phyloP scores from a whole-genome alignment of 1,284 basidiomycete genomes.

The Cryptococcus sp. region DNA sequence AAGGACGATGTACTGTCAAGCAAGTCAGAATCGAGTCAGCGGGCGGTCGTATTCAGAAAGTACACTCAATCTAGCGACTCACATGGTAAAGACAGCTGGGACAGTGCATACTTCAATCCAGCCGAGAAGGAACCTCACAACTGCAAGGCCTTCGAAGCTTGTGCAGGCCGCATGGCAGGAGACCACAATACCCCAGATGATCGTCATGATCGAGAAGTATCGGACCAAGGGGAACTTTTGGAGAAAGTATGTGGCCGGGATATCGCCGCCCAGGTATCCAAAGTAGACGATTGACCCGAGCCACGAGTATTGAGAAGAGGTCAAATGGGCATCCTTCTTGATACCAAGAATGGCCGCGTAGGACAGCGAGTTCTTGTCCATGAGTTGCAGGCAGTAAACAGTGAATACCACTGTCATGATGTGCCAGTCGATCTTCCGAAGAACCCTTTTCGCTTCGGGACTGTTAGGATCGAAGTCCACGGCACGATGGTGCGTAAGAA shows the following conservation, averaged over 20 bases:
- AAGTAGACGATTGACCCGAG: conserved; percentile 24
- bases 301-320: conserved; percentile 13
- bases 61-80: background rate
- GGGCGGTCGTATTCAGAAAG: background rate
- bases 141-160: conserved; percentile 8
- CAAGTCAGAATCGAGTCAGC: background rate
- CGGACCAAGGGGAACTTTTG: conserved; percentile 10
- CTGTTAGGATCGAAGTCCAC: conserved; percentile 2
- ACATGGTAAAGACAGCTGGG: conserved; percentile 12
- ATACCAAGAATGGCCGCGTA: conserved; percentile 12
- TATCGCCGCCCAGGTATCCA: conserved; percentile 15
- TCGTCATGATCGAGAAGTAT: conserved; percentile 9
- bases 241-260: conserved; percentile 10
- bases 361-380: conserved; percentile 11
- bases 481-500: conserved; percentile 2
- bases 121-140: conserved; percentile 14
- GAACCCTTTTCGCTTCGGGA: conserved; percentile 4
- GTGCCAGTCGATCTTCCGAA: conserved; percentile 10
- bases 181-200: conserved; percentile 11
- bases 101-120: conserved; percentile 15
- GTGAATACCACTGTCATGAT: conserved; percentile 5
- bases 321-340: conserved; percentile 6
- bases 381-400: conserved; percentile 2
- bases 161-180: conserved; percentile 7
- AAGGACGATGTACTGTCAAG: conserved; percentile 2